Evolutionary conservation across 371 early-diverging fungal species (phyloP).

Genomic region (Batkoa obscura): DNA sequence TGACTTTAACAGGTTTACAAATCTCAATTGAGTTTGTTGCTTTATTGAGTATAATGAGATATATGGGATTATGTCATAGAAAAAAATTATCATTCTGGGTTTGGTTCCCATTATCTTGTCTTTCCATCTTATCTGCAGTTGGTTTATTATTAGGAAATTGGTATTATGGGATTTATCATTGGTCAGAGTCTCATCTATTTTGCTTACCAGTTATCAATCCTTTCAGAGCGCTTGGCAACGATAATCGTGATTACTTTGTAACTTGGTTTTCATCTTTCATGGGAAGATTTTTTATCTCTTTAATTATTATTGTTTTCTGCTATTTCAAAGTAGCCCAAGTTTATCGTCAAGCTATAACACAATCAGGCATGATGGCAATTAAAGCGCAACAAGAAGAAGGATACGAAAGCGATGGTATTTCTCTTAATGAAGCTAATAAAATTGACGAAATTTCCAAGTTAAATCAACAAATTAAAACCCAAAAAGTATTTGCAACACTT

Average conservation of each 20-base stretch:
- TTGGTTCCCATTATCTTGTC: too few relatives aligned
- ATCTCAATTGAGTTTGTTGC: conserved; percentile 1
- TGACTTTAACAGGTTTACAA: not conserved
- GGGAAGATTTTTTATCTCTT: not conserved
- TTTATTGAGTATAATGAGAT: not conserved
- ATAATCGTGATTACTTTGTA: not conserved
- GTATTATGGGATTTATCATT: not conserved
- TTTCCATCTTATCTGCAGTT: too few relatives aligned
- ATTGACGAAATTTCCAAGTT: not conserved
- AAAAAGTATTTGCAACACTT: not conserved
- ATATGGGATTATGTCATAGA: conserved; percentile 1
- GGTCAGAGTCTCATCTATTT: not conserved
- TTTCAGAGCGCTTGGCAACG: too few relatives aligned
- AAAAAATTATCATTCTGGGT: too few relatives aligned
- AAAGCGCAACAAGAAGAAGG: too few relatives aligned
- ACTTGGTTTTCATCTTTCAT: not conserved
- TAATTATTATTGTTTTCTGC: not conserved
- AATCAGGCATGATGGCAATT: not conserved
- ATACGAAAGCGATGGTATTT: too few relatives aligned
- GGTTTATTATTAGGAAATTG: not conserved
- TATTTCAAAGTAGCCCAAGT: not conserved
- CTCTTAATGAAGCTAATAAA: not conserved
- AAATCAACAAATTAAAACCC: too few relatives aligned
- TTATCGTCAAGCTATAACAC: not conserved
- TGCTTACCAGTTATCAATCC: not conserved